These are phyloP conservation scores for Sphagnurus paluster DNA, from an alignment of 1,284 basidiomycete genomes.

Conservation along the genomic window DNA sequence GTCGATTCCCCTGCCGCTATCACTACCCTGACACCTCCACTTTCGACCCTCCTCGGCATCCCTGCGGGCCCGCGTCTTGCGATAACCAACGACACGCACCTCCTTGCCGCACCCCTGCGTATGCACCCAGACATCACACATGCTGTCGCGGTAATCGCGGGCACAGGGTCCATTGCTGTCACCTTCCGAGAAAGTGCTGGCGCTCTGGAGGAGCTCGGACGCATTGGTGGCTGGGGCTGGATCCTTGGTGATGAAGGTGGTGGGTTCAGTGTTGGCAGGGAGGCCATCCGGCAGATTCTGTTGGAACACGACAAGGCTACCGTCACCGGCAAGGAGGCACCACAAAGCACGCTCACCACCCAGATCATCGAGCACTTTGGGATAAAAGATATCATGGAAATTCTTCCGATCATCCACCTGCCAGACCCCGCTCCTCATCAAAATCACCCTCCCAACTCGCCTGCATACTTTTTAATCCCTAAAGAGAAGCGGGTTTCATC, in stretches of 20 bases:
- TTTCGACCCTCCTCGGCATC: slow-evolving; percentile 57
- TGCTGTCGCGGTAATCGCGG: slow-evolving; percentile 67
- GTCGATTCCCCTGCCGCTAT: slow-evolving; percentile 68
- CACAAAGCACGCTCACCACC: slow-evolving; percentile 38
- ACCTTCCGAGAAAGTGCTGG: slow-evolving; percentile 50
- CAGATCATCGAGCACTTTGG: slow-evolving; percentile 56
- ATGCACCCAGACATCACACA: slow-evolving; percentile 55
- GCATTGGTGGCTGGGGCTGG: slow-evolving; percentile 82
- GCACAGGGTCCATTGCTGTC: slow-evolving; percentile 71
- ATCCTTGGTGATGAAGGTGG: slow-evolving; percentile 81
- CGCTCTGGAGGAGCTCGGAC: slow-evolving; percentile 57
- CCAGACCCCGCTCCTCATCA: slow-evolving; percentile 43
- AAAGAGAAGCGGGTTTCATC: slow-evolving; percentile 75
- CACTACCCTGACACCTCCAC: slow-evolving; percentile 46
- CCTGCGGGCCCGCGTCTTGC: slow-evolving; percentile 52
- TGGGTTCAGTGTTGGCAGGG: slow-evolving; percentile 73
- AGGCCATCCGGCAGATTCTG: slow-evolving; percentile 67
- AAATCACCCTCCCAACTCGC: slow-evolving; percentile 20
- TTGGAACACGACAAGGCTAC: slow-evolving; percentile 53
- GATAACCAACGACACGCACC: slow-evolving; percentile 73
- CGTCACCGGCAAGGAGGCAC: slow-evolving; percentile 37
- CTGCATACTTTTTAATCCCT: slow-evolving; percentile 37
- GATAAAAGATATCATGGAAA: slow-evolving; percentile 56
- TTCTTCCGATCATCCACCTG: slow-evolving; percentile 60
- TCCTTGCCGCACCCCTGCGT: slow-evolving; percentile 70